Base-by-base conservation (phyloP, 179 eudicot genomes). In the Pouteria campechiana region DNA sequence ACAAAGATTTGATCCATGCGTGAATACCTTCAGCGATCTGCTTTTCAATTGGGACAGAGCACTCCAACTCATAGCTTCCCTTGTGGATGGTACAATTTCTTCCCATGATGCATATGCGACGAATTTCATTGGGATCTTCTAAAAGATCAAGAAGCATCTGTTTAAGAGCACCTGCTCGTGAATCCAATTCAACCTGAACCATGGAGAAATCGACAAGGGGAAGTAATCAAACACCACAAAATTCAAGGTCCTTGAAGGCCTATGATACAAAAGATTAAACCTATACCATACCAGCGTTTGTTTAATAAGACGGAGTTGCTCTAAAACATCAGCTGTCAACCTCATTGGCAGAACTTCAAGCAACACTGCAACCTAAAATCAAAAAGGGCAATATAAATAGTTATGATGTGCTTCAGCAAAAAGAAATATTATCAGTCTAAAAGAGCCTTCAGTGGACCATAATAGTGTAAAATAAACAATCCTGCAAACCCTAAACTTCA, bases 61-160 rank as follows among this genome's bases (percentile, higher is more conserved):
- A 90, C 60, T 79, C 94, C 62, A 90, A 45, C 15, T 44, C 68
- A 59, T 76, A 33, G 46, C 20, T 72, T 24, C 52, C 48, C 58
- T 76, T 68, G 51, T 55, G 39, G 22, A 86, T 52, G 6, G 76
- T 65, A 72, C 98, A 90, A 44, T 86, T 79, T 55, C 84, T 80
- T 62, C 94, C 98, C 77, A 90, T 77, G 30, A 90, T 71, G 58
- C 94, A 90, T 21, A 90, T 79, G 24, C 82, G 79, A 22, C 94
- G 82, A 50, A 90, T 74, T 73, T 82, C 98, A 29, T 86, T 56
- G 23, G 98, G 72, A 64, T 90, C 98, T 67, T 90, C 98, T 32
- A 90, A 78, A 56, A 90, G 74, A 72, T 90, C 96, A 63, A 90
- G 79, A 47, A 86, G 65, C 98, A 90, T 90, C 64, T 90, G 98